Percentiles rank a stretch among this genome's conserved stretches.
These are phyloP conservation scores for Solanum stenotomum DNA, from an alignment of 257 asterid species.

Conservation along the genomic window DNA sequence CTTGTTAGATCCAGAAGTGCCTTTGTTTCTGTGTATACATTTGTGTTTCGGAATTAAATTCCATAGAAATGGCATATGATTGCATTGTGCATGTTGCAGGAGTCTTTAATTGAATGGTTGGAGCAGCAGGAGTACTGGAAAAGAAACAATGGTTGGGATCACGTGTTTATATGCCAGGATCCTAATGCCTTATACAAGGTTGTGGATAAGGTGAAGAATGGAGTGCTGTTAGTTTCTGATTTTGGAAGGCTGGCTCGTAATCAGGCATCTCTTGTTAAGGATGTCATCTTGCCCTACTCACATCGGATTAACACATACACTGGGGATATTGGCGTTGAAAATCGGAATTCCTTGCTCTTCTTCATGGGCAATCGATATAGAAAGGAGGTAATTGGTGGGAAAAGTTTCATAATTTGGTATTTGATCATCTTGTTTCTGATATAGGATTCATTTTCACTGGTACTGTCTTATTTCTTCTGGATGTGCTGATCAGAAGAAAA, in stretches of 20 bases:
- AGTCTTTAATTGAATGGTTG: constrained; percentile 78
- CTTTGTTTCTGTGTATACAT: background rate
- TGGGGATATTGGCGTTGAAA: constrained; percentile 67
- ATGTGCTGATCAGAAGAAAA: background rate
- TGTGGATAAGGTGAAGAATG: constrained; percentile 77
- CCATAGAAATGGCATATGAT: background rate
- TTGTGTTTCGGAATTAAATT: background rate
- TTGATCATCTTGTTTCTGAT: background rate
- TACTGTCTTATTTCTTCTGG: background rate
- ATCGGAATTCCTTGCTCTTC: constrained; percentile 74
- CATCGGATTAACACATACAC: constrained; percentile 78
- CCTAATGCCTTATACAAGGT: constrained; percentile 93
- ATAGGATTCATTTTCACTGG: background rate
- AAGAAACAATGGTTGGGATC: constrained; percentile 97
- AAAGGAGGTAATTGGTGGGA: constrained; percentile 57
- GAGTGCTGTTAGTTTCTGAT: constrained; percentile 88
- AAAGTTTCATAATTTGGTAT: background rate
- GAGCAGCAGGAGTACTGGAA: constrained; percentile 79
- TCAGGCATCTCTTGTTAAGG: constrained; percentile 93
- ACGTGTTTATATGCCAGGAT: constrained; percentile 92
- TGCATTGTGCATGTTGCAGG: constrained; percentile 41
- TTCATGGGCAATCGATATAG: constrained; percentile 96
- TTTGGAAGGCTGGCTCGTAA: constrained; percentile 78
- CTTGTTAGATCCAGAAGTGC: background rate
- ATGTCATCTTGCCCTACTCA: constrained; percentile 80